Percentiles rank a stretch among this genome's conserved stretches.
These are phyloP conservation scores for Phallus indusiatus DNA, from an alignment of 768 basidiomycete genomes.

Conservation along the genomic window DNA sequence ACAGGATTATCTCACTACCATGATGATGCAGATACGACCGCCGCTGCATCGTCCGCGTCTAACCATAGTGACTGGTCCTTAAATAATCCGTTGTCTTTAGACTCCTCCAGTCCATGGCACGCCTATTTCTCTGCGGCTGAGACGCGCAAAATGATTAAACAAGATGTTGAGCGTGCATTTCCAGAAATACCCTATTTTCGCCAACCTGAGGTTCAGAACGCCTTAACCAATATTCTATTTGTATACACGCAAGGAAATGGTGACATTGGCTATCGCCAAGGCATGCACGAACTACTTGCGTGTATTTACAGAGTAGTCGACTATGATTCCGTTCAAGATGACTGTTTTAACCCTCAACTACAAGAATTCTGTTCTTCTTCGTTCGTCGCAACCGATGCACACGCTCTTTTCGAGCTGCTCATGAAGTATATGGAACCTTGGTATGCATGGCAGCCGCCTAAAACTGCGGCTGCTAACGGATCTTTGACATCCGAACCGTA, in stretches of 20 bases:
- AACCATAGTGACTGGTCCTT: constrained; percentile 42
- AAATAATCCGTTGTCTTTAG: constrained; percentile 56
- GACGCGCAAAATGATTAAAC: constrained; percentile 76
- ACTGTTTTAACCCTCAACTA: constrained; percentile 29
- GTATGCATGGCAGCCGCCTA: constrained; percentile 41
- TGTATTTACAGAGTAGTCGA: constrained; percentile 77
- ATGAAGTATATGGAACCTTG: constrained; percentile 77
- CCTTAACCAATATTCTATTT: constrained; percentile 82
- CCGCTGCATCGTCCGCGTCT: constrained; percentile 14
- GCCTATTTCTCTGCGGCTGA: constrained; percentile 89
- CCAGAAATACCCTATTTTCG: constrained; percentile 95
- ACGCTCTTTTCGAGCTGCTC: constrained; percentile 66
- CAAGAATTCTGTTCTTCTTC: constrained; percentile 52
- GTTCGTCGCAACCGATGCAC: constrained; percentile 82
- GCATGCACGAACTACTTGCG: constrained; percentile 96
- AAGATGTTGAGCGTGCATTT: constrained; percentile 96
- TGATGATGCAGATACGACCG: constrained; percentile 31
- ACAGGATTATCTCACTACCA: constrained; percentile 56
- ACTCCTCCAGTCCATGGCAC: constrained; percentile 81
- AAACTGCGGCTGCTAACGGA: constrained; percentile 19
- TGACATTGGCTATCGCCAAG: constrained; percentile 88
- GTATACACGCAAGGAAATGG: constrained; percentile 72
- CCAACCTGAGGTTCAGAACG: constrained; percentile 57
- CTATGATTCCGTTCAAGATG: constrained; percentile 56
- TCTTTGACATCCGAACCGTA: constrained; percentile 49